These are phyloP conservation scores for Graphiopsis chlorocephala DNA, from an alignment of 2,329 filamentous ascomycete species.

Conservation along the genomic window DNA sequence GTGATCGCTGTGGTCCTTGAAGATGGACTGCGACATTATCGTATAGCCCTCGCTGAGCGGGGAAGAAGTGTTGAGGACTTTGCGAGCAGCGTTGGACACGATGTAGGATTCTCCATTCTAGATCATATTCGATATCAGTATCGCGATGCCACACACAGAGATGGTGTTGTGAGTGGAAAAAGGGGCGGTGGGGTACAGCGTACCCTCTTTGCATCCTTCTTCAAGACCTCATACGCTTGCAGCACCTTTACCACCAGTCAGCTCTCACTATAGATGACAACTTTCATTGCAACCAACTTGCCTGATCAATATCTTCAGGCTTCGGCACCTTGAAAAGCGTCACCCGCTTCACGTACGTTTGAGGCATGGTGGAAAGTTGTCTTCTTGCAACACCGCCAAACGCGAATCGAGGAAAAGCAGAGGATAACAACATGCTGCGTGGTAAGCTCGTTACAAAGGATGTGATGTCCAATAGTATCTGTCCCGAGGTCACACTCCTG, in stretches of 20 bases:
- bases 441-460: not conserved
- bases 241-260: not conserved
- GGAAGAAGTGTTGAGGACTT: conserved; percentile 27
- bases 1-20: conserved; percentile 64
- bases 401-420: not conserved
- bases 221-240: conserved; percentile 12
- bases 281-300: not conserved
- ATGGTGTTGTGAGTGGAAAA: not conserved
- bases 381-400: not conserved
- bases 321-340: conserved; percentile 55
- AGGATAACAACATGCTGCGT: not conserved
- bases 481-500: not conserved
- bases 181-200: not conserved
- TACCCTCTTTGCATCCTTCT: conserved; percentile 10
- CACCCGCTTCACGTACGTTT: conserved; percentile 44
- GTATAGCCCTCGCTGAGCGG: conserved; percentile 64
- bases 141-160: not conserved
- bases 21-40: conserved; percentile 61
- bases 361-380: conserved; percentile 19
- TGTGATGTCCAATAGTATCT: not conserved
- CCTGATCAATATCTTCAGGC: conserved; percentile 42
- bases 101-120: conserved; percentile 72
- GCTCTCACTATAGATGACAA: not conserved
- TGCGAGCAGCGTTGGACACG: conserved; percentile 39
- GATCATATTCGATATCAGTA: not conserved